Base-by-base conservation (phyloP, 2,329 filamentous ascomycete species). In the Trichoderma aggressivum region DNA sequence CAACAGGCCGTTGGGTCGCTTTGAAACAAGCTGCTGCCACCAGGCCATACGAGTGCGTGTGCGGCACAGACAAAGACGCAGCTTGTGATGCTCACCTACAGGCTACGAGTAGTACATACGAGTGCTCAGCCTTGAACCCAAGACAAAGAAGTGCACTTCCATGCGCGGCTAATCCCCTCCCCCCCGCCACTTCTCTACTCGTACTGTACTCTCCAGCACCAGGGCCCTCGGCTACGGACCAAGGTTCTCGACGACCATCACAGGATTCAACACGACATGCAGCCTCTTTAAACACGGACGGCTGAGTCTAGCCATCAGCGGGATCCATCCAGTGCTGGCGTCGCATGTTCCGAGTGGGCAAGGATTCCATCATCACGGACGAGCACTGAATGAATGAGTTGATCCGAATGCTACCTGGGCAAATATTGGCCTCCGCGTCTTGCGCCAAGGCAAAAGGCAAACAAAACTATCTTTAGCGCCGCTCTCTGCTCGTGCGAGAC, bases 381-480 rank as follows among this genome's bases (percentile, higher is more conserved):
- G n/a, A 14, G 39, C 39, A 53, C 61, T 50, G 10, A 47, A 21
- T 50, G 10, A 47, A 21, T 34, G 36, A 66, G 53, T 58, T 58
- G 63, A 58, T 56, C 63, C 63, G 63, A 66, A 36, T 66, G 50
- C 63, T 36, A 66, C 63, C 63, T 21, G 26, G 63, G 32, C 63
- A 58, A 56, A 43, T 58, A 69, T 60, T 69, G 56, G 34, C 39
- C 65, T 53, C 65, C 34, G 56, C 65, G 56, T 36, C 56, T 61
- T 61, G 65, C 56, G 56, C 65, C 39, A 69, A 60, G 39, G 34
- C 65, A 69, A 61, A 69, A 24, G 36, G 64, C 64, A 67, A 69
- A 69, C 55, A 60, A 28, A 60, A 34, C 24, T 26, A 36, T 61
- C 65, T 50, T 60, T 61, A 61, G 65, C 65, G 56, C 28, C 63